Percentiles rank a stretch among this genome's conserved stretches.
Evolutionary conservation across 257 asterid species (phyloP).

Genomic region (Verbascum thapsus): DNA sequence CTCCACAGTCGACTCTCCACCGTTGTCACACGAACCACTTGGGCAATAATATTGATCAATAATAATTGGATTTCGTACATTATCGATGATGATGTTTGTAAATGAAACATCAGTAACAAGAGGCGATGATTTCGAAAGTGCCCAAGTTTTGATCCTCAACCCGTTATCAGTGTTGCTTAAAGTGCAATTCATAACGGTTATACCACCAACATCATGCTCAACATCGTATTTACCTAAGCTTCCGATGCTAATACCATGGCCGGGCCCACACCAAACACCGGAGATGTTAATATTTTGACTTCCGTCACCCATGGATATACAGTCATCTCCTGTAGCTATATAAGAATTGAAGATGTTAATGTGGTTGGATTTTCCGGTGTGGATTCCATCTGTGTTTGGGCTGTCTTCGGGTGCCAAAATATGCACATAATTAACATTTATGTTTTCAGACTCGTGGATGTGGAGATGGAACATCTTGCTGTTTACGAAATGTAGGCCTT

Average conservation of each 20-base stretch:
- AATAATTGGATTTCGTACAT: constrained; percentile 48
- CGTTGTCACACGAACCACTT: not conserved
- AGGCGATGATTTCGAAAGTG: constrained; percentile 32
- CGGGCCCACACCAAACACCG: constrained; percentile 55
- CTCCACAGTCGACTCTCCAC: constrained; percentile 36
- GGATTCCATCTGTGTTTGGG: constrained; percentile 81
- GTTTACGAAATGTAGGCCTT: constrained; percentile 37
- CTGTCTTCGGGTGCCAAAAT: constrained; percentile 52
- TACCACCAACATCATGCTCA: constrained; percentile 33
- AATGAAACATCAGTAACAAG: constrained; percentile 38
- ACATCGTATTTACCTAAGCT: constrained; percentile 42
- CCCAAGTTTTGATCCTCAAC: constrained; percentile 63
- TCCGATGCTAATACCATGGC: constrained; percentile 69
- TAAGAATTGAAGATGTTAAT: constrained; percentile 17
- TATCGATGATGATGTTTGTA: constrained; percentile 28
- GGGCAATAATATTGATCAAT: constrained; percentile 69
- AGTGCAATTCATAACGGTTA: constrained; percentile 33
- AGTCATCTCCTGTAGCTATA: constrained; percentile 65
- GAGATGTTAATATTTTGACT: constrained; percentile 32
- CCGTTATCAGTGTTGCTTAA: constrained; percentile 47
- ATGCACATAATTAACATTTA: constrained; percentile 25
- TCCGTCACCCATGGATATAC: constrained; percentile 54
- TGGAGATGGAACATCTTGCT: constrained; percentile 58
- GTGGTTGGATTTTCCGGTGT: constrained; percentile 36
- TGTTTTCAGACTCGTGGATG: constrained; percentile 32